Evolutionary conservation across 192 early-diverging fungal genomes (phyloP).

Genomic region (Funneliformis geosporum): DNA sequence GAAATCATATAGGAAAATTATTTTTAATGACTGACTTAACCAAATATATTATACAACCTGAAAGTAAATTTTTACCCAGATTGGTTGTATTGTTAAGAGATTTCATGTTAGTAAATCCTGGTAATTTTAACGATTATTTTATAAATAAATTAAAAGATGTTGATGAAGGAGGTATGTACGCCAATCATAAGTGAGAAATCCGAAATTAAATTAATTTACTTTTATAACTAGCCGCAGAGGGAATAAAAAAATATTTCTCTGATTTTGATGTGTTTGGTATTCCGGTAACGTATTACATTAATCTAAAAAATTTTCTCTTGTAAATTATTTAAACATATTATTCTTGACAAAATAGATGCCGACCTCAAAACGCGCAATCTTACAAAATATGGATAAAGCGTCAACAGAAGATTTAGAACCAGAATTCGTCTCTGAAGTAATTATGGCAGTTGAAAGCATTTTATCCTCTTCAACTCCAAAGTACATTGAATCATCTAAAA

Average conservation of each 20-base stretch:
- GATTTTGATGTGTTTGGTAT: no score
- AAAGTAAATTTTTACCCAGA: conserved; percentile 2
- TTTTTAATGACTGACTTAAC: conserved; percentile 22
- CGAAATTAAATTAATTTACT: no score
- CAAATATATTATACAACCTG: conserved; percentile 6
- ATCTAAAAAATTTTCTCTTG: no score
- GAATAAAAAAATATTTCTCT: no score
- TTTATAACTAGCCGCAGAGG: no score
- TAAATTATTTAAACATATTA: no score
- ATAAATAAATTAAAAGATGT: neutral
- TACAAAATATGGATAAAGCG: conserved; percentile 19
- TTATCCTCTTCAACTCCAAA: neutral
- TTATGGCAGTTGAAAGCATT: neutral
- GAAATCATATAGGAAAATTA: conserved; percentile 14
- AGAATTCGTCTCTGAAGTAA: neutral
- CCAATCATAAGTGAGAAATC: no score
- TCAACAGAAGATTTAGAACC: neutral
- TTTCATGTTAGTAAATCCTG: neutral
- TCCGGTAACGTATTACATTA: no score
- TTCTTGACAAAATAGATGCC: conserved; percentile 13
- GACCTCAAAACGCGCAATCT: neutral
- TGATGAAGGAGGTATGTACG: no score
- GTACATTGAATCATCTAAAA: conserved; percentile 9
- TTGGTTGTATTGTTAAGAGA: conserved; percentile 16
- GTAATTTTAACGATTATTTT: conserved; percentile 18